Base-by-base conservation (phyloP, 106 monocot species). In the Acorus gramineus region DNA sequence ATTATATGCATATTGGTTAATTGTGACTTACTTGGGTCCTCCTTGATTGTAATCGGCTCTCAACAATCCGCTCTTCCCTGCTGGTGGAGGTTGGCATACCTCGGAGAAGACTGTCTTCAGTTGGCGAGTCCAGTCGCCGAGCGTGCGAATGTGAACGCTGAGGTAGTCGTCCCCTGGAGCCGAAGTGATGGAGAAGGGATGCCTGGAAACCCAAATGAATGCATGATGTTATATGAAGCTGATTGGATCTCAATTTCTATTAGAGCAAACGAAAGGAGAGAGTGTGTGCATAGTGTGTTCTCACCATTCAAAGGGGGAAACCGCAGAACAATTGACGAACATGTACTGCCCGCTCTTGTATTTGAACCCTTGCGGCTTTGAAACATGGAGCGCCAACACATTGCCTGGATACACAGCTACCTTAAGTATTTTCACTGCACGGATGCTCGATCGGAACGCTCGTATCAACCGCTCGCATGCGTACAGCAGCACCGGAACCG, bases 101-200 rank as follows among this genome's bases (percentile, higher is more conserved):
- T 82, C 79, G 0, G 94, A 86, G 78, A 95, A 95, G 7, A 95
- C 90, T 3, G 59, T 67, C 69, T 80, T 81, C 10, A 95, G 86
- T 74, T 90, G 83, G 9, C 81, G 45, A 2, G 94, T 95, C 94
- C 94, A 95, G 78, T 95, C 94, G n/a, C 94, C 94, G 3, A 86
- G 71, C 2, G 90, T 90, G 1, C 94, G 68, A 14, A 95, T 95
- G 43, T 95, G 94, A 6, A 95, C 94, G 55, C 94, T 95, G 8
- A 95, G 58, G 55, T 78, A 90, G 66, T 95, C 78, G 55, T 95
- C 94, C 49, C 80, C 84, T 2, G 94, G 90, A 1, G 94, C 90
- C 48, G 94, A 95, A 5, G 94, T 95, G 65, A 95, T 87, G 8
- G 94, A 95, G 76, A 95, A 95, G 6, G 94, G 94, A 52, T 95